Conservation (phyloP, 495 filamentous ascomycete species). For the Trichoderma virens region DNA sequence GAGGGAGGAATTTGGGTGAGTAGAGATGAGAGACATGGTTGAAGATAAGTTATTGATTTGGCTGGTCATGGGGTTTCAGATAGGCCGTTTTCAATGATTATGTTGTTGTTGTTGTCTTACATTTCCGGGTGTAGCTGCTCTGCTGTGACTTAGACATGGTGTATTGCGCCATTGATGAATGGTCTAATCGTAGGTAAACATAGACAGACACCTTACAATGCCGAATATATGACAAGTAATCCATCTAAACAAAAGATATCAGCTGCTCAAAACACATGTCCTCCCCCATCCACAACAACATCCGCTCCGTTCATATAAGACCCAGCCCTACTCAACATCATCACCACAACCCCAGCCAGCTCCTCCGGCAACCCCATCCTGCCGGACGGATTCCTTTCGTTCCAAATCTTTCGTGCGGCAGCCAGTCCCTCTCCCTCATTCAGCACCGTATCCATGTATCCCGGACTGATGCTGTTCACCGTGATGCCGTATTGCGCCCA, state of each 20-base stretch:
- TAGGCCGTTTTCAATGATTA: too few relatives aligned
- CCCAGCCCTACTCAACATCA: conserved; percentile 55
- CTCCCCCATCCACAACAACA: conserved; percentile 32
- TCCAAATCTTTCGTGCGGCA: conserved; percentile 49
- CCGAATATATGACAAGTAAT: background rate
- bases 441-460: conserved; percentile 77
- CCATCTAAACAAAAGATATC: background rate
- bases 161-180: too few relatives aligned
- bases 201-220: too few relatives aligned
- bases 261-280: conserved; percentile 1
- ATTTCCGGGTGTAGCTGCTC: too few relatives aligned
- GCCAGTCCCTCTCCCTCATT: conserved; percentile 57
- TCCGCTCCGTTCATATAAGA: conserved; percentile 59
- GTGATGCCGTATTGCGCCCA: conserved; percentile 57
- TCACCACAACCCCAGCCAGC: conserved; percentile 56
- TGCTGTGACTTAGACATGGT: too few relatives aligned
- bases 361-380: conserved; percentile 62
- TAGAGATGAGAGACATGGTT: background rate
- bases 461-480: conserved; percentile 62
- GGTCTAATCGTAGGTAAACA: too few relatives aligned
- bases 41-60: background rate
- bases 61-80: too few relatives aligned
- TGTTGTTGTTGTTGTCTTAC: too few relatives aligned
- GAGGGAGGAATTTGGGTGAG: background rate
- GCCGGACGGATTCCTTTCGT: conserved; percentile 55